These are phyloP conservation scores for Asterochloris sp. DNA, from an alignment of 139 green algal species.

Conservation along the genomic window DNA sequence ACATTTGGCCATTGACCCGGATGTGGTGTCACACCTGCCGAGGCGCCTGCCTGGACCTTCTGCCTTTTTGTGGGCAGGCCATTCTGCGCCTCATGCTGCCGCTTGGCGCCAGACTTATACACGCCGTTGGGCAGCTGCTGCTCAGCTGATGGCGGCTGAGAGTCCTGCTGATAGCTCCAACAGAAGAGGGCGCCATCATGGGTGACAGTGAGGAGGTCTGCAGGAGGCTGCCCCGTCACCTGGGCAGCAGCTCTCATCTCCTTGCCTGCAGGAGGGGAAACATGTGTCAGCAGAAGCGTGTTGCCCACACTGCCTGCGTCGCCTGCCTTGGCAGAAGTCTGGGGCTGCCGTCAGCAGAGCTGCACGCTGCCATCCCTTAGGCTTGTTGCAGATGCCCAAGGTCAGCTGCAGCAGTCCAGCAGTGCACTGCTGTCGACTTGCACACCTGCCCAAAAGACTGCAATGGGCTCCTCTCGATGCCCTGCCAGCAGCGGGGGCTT, in stretches of 20 bases:
- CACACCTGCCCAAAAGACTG: slow-evolving; percentile 69
- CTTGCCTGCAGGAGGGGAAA: too few relatives aligned
- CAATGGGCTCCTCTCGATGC: slow-evolving; percentile 74
- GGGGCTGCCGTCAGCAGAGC: too few relatives aligned
- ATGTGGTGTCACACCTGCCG: too few relatives aligned
- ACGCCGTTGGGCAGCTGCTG: neutral
- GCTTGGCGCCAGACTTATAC: neutral
- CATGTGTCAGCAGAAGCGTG: too few relatives aligned
- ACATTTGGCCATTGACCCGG: too few relatives aligned
- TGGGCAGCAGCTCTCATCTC: slow-evolving; percentile 17
- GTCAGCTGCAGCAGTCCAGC: neutral
- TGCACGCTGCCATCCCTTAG: too few relatives aligned
- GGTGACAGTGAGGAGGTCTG: slow-evolving; percentile 71
- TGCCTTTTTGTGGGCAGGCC: neutral
- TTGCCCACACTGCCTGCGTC: too few relatives aligned
- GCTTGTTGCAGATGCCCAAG: too few relatives aligned
- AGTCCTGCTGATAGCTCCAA: slow-evolving; percentile 61
- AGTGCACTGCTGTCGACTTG: neutral
- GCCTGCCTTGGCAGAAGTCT: too few relatives aligned
- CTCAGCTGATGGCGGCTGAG: neutral
- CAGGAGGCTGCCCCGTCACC: slow-evolving; percentile 44
- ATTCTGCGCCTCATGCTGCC: neutral
- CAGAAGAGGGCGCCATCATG: slow-evolving; percentile 83
- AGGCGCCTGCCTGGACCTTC: too few relatives aligned
- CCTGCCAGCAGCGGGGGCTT: slow-evolving; percentile 71